Evolutionary conservation across 164 flowering plant genomes (phyloP).

Genomic region (Protea cynaroides): DNA sequence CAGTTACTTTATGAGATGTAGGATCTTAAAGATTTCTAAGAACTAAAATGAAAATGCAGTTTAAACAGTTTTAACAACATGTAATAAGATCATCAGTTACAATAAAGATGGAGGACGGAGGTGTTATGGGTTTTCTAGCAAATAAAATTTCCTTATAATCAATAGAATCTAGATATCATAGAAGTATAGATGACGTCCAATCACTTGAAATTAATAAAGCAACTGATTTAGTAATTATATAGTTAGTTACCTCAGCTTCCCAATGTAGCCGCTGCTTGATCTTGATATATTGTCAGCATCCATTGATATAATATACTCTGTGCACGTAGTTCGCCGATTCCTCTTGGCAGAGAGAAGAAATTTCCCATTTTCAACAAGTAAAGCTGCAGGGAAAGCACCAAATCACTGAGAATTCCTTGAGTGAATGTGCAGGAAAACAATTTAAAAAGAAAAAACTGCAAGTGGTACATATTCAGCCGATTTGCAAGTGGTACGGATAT

Average conservation of each 20-base stretch:
- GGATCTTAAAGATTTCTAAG: background rate
- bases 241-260: constrained; percentile 64
- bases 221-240: background rate
- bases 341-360: constrained; percentile 95
- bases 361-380: constrained; percentile 89
- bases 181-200: background rate
- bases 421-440: background rate
- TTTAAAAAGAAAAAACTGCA: no score
- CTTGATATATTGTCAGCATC: constrained; percentile 77
- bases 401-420: background rate
- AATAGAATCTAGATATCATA: no score
- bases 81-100: no score
- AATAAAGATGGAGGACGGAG: no score
- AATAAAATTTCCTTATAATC: no score
- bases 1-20: no score
- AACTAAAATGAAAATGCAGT: no score
- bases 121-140: no score
- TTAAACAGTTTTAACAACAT: no score
- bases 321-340: constrained; percentile 76
- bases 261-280: constrained; percentile 83
- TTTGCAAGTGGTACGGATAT: no score
- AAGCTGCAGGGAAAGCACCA: constrained; percentile 37
- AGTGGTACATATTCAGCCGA: background rate
- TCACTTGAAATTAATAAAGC: background rate
- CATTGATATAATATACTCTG: constrained; percentile 85